Evolutionary conservation across 2,329 filamentous ascomycete species (phyloP), one percentile per base, ranked within the genome.

Genomic region (Stemphylium lycopersici): DNA sequence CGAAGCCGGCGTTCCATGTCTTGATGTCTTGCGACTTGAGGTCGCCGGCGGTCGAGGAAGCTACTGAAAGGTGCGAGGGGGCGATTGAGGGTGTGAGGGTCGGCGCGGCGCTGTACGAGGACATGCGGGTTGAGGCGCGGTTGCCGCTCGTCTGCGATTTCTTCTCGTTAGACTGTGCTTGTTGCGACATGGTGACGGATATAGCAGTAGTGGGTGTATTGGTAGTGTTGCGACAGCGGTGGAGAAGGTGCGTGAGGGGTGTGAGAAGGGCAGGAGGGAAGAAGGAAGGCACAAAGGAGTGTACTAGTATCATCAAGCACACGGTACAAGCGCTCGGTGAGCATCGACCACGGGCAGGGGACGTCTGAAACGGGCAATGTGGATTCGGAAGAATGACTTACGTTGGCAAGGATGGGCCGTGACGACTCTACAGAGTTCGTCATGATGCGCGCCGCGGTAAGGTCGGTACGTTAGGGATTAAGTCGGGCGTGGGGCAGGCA

Each of bases 1-100:
- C 88, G 61, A 96, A 85, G 55, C 90, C 88, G 57, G 88, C 85
- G 67, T 90, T 89, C 75, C 95, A 91, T 64, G 90, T 85, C 75
- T 88, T 84, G 72, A 95, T 86, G 68, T 87, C 85, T 59, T 81
- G 80, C 59, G 84, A 78, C 69, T 82, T 82, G 58, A 82, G 81
- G 72, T 77, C 75, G 65, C 65, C 65, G 41, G 67, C 58, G 3
- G 65, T 68, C 20, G 69, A 72, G 2, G 73, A 75, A 41, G 70
- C 72, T 49, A 51, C 63, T 13, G 72, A 76, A 29, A 76, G 65
- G 63, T 76, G 73, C 48, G 74, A 76, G 49, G 78, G 76, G 6
- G 79, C 79, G 55, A 82, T 76, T n/a, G 80, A 81, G 40, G 80
- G 79, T 45, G 80, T 76, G 56, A 82, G 75, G 22, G 80, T 81